A percentile compares a stretch with the other conserved stretches of the same genome.
phyloP scores from a whole-genome alignment of 176 grass and related monocot genomes.

The Thinopyrum elongatum region DNA sequence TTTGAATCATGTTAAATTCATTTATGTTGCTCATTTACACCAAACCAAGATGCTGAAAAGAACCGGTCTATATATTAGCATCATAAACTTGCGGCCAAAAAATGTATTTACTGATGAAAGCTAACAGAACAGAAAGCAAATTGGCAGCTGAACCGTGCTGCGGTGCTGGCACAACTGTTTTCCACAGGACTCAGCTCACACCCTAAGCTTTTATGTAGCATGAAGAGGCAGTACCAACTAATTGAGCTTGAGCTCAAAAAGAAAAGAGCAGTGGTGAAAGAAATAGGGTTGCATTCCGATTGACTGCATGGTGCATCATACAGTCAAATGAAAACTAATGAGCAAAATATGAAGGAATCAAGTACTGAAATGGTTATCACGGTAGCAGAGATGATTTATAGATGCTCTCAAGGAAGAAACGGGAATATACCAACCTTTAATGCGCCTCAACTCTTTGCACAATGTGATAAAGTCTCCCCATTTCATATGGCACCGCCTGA shows the following conservation, averaged over 20 bases:
- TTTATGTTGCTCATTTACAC: slow-evolving; percentile 5
- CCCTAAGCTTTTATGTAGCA: background rate
- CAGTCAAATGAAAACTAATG: slow-evolving; percentile 21
- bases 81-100: background rate
- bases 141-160: background rate
- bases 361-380: background rate
- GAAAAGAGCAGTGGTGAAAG: background rate
- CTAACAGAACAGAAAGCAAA: slow-evolving; percentile 23
- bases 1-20: background rate
- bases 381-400: background rate
- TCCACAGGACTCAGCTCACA: background rate
- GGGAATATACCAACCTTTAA: slow-evolving; percentile 69
- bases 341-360: background rate
- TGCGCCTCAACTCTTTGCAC: slow-evolving; percentile 98
- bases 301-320: background rate
- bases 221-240: background rate
- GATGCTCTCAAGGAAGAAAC: background rate
- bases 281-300: background rate
- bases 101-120: background rate
- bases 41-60: background rate
- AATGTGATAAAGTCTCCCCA: slow-evolving; percentile 99
- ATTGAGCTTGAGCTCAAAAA: background rate
- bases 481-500: slow-evolving; percentile 98
- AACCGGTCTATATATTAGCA: background rate
- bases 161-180: background rate